Percentiles rank a stretch among this genome's conserved stretches.
Evolutionary conservation across 805 yeast species (phyloP).

Genomic region (Monosporozyma aerobia): DNA sequence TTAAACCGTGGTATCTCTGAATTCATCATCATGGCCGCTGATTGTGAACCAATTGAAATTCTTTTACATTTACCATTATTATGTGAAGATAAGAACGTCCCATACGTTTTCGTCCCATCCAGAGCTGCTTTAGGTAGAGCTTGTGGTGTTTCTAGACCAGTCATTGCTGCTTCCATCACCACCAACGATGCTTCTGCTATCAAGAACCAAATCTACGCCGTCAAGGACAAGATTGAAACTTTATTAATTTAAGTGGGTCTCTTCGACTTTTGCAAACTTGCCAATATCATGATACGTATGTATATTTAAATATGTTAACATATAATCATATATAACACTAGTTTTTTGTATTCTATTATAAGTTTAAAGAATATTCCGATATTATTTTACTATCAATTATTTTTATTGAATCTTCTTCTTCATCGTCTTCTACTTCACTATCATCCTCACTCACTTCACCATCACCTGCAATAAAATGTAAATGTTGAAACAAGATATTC

Average conservation of each 20-base stretch:
- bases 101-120: slow-evolving; percentile 97
- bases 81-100: slow-evolving; percentile 99
- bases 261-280: slow-evolving; percentile 1
- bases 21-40: slow-evolving; percentile 99
- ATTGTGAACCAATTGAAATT: slow-evolving; percentile 98
- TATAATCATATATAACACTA: neutral
- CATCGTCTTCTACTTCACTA: neutral
- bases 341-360: neutral
- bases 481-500: neutral
- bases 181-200: slow-evolving; percentile 97
- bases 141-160: slow-evolving; percentile 99
- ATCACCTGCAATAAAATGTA: neutral
- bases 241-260: slow-evolving; percentile 62
- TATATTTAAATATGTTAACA: neutral
- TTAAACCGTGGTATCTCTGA: slow-evolving; percentile 99
- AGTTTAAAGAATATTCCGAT: neutral
- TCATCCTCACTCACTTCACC: slow-evolving; percentile 3
- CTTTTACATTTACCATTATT: slow-evolving; percentile 92
- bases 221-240: slow-evolving; percentile 98
- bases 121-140: slow-evolving; percentile 99
- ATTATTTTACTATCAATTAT: slow-evolving; percentile 8
- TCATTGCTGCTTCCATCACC: slow-evolving; percentile 96
- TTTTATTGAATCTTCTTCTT: neutral
- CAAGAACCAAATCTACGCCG: slow-evolving; percentile 92
- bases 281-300: neutral